A percentile compares a stretch with the other conserved stretches of the same genome.
Conservation (phyloP, 257 asterid species). For the Solanum medicagineum region DNA sequence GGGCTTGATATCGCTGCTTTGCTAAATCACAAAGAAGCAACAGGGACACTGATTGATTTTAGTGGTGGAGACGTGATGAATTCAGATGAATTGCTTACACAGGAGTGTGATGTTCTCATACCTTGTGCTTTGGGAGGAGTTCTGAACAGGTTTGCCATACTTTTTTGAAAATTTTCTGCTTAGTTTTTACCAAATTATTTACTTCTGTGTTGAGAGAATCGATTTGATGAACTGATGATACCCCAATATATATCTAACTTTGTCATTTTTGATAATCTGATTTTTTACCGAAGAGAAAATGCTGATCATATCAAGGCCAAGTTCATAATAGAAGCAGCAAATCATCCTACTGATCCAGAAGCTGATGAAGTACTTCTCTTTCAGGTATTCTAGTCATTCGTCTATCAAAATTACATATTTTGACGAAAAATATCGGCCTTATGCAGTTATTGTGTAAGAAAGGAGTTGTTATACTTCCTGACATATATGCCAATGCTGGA, state of each 20-base stretch:
- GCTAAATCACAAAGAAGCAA: conserved; percentile 48
- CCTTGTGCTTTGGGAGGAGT: conserved; percentile 97
- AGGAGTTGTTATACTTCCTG: conserved; percentile 72
- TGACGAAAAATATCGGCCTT: neutral
- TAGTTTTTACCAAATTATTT: neutral
- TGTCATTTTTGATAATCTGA: neutral
- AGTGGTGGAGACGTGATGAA: conserved; percentile 62
- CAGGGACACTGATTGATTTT: conserved; percentile 47
- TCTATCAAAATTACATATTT: neutral
- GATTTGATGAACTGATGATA: neutral
- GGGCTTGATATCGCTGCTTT: conserved; percentile 68
- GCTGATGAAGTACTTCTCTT: conserved; percentile 66
- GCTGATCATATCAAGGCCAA: conserved; percentile 64
- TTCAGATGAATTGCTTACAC: conserved; percentile 50
- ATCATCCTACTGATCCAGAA: conserved; percentile 96
- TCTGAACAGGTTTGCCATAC: conserved; percentile 46
- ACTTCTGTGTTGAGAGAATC: neutral
- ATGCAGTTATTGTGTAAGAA: conserved; percentile 66
- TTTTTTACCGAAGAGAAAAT: conserved; percentile 47
- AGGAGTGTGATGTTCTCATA: conserved; percentile 78
- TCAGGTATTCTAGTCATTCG: neutral
- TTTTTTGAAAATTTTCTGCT: neutral
- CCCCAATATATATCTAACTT: neutral
- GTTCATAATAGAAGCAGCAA: conserved; percentile 83
- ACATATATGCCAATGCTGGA: conserved; percentile 86